Evolutionary conservation across 768 basidiomycete genomes (phyloP).

Genomic region (Suillus bovinus): DNA sequence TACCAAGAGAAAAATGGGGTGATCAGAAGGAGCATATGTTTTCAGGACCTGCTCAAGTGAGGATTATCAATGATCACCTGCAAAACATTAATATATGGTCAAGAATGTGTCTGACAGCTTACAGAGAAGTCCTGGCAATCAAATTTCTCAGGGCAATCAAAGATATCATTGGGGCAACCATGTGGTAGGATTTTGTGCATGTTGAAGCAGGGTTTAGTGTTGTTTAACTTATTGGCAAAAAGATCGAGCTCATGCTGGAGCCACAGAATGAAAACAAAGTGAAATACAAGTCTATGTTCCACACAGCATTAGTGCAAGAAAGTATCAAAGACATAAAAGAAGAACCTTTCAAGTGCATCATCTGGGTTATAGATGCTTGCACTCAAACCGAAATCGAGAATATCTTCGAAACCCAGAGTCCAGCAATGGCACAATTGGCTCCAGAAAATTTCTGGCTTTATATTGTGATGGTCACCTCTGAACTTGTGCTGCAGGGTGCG

Average conservation of each 20-base stretch:
- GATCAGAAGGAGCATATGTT: not conserved
- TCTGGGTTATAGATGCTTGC: not conserved
- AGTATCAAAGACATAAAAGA: not conserved
- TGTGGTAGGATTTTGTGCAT: not conserved
- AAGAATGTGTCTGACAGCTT: not conserved
- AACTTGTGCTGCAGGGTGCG: too few species aligned
- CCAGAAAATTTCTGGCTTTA: too few species aligned
- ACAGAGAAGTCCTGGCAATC: not conserved
- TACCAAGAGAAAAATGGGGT: not conserved
- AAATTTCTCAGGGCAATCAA: not conserved
- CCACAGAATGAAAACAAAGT: not conserved
- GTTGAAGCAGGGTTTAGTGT: not conserved
- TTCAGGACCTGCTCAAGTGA: not conserved
- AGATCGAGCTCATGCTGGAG: not conserved
- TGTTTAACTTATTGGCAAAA: not conserved
- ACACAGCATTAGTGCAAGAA: not conserved
- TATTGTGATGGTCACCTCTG: too few species aligned
- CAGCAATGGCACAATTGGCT: too few species aligned
- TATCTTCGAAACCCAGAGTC: too few species aligned
- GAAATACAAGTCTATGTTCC: not conserved
- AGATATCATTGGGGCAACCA: not conserved
- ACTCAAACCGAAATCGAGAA: too few species aligned
- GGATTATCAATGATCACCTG: not conserved
- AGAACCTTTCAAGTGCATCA: not conserved
- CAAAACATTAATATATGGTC: not conserved